These are phyloP conservation scores for Lactarius trivialis DNA, from an alignment of 768 basidiomycete genomes.

Conservation along the genomic window DNA sequence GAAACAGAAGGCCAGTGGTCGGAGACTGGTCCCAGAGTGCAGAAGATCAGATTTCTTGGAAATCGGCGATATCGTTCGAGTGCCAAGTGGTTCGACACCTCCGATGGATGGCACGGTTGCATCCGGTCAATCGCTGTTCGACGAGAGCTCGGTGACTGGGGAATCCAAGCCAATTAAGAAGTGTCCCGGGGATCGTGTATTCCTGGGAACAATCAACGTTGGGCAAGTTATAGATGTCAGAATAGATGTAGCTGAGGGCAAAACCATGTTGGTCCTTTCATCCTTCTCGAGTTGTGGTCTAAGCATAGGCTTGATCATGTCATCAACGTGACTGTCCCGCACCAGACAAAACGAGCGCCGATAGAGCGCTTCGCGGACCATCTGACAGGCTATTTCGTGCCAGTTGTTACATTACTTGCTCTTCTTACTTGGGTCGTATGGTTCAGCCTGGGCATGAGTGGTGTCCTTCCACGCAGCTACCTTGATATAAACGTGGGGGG, in stretches of 20 bases:
- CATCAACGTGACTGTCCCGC: slow-evolving; percentile 63
- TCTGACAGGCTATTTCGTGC: slow-evolving; percentile 76
- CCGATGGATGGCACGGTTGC: slow-evolving; percentile 70
- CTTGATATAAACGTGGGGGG: slow-evolving; percentile 49
- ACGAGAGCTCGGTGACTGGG: slow-evolving; percentile 83
- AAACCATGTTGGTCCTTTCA: slow-evolving; percentile 51
- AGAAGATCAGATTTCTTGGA: slow-evolving; percentile 59
- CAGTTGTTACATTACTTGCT: slow-evolving; percentile 66
- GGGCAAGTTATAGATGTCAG: slow-evolving; percentile 50
- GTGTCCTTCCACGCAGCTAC: slow-evolving; percentile 47
- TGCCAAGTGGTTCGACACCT: slow-evolving; percentile 65
- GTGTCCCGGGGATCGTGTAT: slow-evolving; percentile 53
- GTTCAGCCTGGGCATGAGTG: slow-evolving; percentile 58
- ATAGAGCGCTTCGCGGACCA: slow-evolving; percentile 72
- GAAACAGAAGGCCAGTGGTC: slow-evolving; percentile 18
- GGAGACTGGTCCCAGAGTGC: slow-evolving; percentile 24
- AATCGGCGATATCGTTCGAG: slow-evolving; percentile 69
- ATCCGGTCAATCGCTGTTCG: slow-evolving; percentile 46
- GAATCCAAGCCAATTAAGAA: slow-evolving; percentile 65
- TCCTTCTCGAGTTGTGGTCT: neutral
- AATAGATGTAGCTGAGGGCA: slow-evolving; percentile 55
- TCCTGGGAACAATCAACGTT: slow-evolving; percentile 73
- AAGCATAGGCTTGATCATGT: slow-evolving; percentile 61
- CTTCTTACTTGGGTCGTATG: slow-evolving; percentile 67
- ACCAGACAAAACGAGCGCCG: slow-evolving; percentile 64